These are phyloP conservation scores for Nannochloropsis oceanica DNA, from an alignment of 108 stramenopile species.

Conservation along the genomic window DNA sequence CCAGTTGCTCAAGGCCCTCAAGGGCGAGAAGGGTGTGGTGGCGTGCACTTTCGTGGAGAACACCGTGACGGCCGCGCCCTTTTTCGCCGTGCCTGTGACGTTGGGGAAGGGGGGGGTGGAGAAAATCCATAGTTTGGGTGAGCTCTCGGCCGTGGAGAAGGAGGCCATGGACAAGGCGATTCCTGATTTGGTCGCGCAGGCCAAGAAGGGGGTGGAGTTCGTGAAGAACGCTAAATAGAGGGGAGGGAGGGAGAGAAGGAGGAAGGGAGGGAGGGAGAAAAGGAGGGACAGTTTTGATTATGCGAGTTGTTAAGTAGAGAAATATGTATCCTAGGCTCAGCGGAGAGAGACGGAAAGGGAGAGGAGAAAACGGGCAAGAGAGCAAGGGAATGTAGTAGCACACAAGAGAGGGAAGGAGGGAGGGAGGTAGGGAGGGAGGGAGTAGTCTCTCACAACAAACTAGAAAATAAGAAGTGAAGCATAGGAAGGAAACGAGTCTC, in stretches of 20 bases:
- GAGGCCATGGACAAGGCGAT: conserved; percentile 86
- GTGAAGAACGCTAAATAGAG: neutral
- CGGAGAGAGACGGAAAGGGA: conserved; percentile 22
- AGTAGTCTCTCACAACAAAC: too few relatives aligned
- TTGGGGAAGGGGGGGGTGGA: conserved; percentile 87
- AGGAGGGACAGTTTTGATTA: neutral
- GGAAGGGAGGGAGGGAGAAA: neutral
- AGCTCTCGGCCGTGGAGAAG: conserved; percentile 77
- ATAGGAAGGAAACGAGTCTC: too few relatives aligned
- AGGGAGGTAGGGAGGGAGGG: too few relatives aligned
- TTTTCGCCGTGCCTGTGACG: conserved; percentile 82
- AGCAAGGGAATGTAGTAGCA: neutral
- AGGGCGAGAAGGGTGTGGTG: conserved; percentile 62
- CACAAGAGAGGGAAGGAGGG: too few relatives aligned
- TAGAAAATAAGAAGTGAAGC: too few relatives aligned
- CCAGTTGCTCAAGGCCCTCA: conserved; percentile 74
- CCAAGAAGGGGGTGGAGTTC: conserved; percentile 19
- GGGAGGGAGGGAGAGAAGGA: neutral
- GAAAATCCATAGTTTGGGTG: conserved; percentile 66
- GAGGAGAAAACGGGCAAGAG: neutral
- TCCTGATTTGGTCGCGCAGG: conserved; percentile 82
- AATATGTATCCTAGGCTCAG: conserved; percentile 54
- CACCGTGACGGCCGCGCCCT: conserved; percentile 62
- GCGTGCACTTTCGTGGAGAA: conserved; percentile 93
- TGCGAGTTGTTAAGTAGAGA: conserved; percentile 15